Evolutionary conservation across 1,284 basidiomycete genomes (phyloP), one percentile per base, ranked within the genome.

Genomic region (Schizophyllum commune): DNA sequence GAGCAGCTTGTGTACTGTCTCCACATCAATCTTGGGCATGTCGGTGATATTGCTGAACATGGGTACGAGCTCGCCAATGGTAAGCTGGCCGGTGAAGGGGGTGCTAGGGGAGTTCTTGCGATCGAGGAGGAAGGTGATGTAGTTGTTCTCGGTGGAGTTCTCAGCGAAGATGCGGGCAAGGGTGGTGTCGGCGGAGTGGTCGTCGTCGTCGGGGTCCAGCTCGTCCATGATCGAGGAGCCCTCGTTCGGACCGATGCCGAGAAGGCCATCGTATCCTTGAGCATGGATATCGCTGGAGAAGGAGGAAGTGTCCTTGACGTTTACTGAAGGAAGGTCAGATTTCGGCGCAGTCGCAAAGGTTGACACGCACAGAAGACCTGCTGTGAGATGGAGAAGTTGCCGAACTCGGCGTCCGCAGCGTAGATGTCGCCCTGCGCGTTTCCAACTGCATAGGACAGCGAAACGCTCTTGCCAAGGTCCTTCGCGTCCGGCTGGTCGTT

Each of bases 191-290:
- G 76, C 69, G 57, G 73, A 66, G 52, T 72, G 63, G 47, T 77
- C 75, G 72, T 86, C 79, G 39, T 47, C 39, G 39, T 47, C 39
- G 39, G 39, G 39, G 60, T 75, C 75, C 57, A 90, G 66, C 62
- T 85, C 83, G 65, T 84, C 77, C 58, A 77, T 78, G 63, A 91
- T 83, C 52, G 81, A 75, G 55, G 86, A 89, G 60, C 85, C 88
- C 27, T 82, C 75, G 73, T 89, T 89, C 19, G 88, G 88, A 32
- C 89, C 89, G 13, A 91, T 79, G 11, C 89, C 89, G 39, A 91
- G 74, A 32, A 91, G 82, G 54, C 89, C 89, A 62, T 84, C 79
- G 65, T 84, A 89, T 0, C 88, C 84, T 69, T 87, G 80, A 4
- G 77, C 57, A 57, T 79, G 71, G 68, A 88, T 84, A 65, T 88